These are phyloP conservation scores for Kazachstania martiniae DNA, from an alignment of 805 yeast genomes.

Conservation along the genomic window DNA sequence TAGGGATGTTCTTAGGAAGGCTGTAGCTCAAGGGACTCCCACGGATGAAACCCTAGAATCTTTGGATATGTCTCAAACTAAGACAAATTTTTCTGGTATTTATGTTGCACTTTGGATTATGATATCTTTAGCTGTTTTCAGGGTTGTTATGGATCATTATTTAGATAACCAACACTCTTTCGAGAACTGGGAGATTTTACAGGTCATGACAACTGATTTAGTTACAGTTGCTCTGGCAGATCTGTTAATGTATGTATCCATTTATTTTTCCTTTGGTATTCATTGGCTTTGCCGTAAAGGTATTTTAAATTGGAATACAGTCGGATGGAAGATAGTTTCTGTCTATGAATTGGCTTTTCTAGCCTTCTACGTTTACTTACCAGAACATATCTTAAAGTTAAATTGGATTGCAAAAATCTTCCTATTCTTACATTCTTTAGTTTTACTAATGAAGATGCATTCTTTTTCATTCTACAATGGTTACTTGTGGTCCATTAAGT, in stretches of 20 bases:
- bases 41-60: too few relatives aligned
- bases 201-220: conserved; percentile 49
- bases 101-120: conserved; percentile 73
- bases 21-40: background rate
- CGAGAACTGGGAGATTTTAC: conserved; percentile 41
- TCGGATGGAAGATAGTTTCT: conserved; percentile 57
- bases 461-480: conserved; percentile 89
- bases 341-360: conserved; percentile 46
- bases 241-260: conserved; percentile 56
- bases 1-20: conserved; percentile 1
- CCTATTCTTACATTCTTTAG: conserved; percentile 71
- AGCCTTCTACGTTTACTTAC: conserved; percentile 41
- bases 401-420: conserved; percentile 92
- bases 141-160: conserved; percentile 44
- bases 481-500: conserved; percentile 56
- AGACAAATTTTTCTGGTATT: conserved; percentile 55
- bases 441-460: conserved; percentile 87
- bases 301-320: conserved; percentile 44
- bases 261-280: conserved; percentile 48
- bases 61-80: conserved; percentile 4
- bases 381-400: conserved; percentile 39
- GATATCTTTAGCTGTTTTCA: conserved; percentile 43
- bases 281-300: conserved; percentile 43
- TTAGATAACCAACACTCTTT: conserved; percentile 30
- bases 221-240: conserved; percentile 65